Evolutionary conservation across 352 stramenopile genomes (phyloP), one percentile per base, ranked within the genome.

Genomic region (Peronospora belbahrii): DNA sequence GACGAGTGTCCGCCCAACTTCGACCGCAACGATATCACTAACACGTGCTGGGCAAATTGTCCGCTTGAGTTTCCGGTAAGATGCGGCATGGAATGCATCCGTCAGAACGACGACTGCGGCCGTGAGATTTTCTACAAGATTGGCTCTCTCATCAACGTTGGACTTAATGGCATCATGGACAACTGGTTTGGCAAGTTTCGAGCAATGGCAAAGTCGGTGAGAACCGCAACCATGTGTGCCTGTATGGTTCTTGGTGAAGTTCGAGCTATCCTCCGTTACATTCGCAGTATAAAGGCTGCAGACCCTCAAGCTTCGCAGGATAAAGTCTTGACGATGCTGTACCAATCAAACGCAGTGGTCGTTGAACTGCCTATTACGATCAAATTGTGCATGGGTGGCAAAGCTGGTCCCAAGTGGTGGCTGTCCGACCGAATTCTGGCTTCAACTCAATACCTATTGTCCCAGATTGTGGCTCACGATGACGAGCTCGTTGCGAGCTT

Each of bases 31-130:
- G 60, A 77, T 42, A 60, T 65, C 0, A 58, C 69, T 28, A 45
- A 48, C 13, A 75, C 69, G 4, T 81, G 69, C 49, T 81, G 70
- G 66, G 57, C 67, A 0, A 36, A 79, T 19, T 83, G 70, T 33
- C 66, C 70, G 0, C 49, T 78, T 15, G 67, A 71, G 23, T 77
- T 74, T 46, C 70, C 70, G 0, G 50, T 74, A 5, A 38, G 70
- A 14, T 78, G 67, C 24, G 63, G 60, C 30, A 65, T 72, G 63
- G 64, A 78, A 36, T 78, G 67, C 28, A 49, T 71, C 20, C 48
- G 48, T n/a, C 62, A 70, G 33, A 70, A 57, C 18, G 48, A 50
- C 10, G 57, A 72, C 34, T 72, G 62, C 31, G 63, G 56, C 11
- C 62, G 65, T 27, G 61, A 61, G 15, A 49, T 79, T 6, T 41